Base-by-base conservation (phyloP, 2,329 filamentous ascomycete species). In the Ophiocordyceps sinensis region DNA sequence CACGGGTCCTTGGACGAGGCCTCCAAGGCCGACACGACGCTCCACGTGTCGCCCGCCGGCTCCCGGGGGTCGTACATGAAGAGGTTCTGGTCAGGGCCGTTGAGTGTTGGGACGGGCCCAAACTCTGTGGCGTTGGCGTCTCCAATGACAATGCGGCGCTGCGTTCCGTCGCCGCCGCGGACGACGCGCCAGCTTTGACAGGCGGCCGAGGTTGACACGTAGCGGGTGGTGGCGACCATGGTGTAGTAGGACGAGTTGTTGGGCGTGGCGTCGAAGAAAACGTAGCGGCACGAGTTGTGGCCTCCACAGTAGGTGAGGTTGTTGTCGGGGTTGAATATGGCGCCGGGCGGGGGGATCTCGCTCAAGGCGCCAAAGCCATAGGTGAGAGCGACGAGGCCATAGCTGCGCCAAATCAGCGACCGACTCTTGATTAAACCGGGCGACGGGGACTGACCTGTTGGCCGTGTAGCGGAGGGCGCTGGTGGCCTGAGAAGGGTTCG, bases 391-490 rank as follows among this genome's bases (percentile, higher is more conserved):
- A 66, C 45, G 11, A 55, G 56, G 9, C 65, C 65, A 40, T 62
- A 67, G 38, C 63, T 66, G 23, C 23, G 9, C 9, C 23, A 26
- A 6, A 4, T 41, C 21, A 41, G 39, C 28, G 8, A 19, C 11
- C 15, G 14, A 28, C 14, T 4, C 12, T 11, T n/a, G 9, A 11
- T 14, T 5, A 6, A 4, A 19, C 10, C 5, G 10, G 13, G 30
- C 23, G 28, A 35, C 10, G 29, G 8, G 19, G 9, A 43, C 47
- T 28, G 40, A 59, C 61, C 56, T 60, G 30, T 67, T 65, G 12
- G 66, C 66, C 1, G 60, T 64, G 37, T 63, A 67, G 38, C 64
- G 53, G 19, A 65, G 52, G 21, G 63, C 61, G n/a, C 47, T 53
- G 13, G 45, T 40, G 2, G 47, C 44, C 17, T 51, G 49, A 8